Evolutionary conservation across 805 yeast species (phyloP).

Genomic region (Yamadazyma nakazawae): DNA sequence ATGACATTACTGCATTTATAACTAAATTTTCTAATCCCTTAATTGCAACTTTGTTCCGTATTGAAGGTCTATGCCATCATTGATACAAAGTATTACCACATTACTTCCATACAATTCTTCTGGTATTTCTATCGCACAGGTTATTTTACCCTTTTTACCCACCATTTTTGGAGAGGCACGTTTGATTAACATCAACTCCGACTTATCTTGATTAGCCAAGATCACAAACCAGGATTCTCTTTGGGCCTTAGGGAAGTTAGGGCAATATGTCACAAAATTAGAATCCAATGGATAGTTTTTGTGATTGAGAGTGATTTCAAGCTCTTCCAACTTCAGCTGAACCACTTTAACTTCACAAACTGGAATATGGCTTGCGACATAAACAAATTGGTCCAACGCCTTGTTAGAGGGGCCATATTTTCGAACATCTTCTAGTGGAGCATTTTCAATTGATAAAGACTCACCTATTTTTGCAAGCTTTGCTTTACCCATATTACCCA

Average conservation of each 20-base stretch:
- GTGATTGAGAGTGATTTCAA: constrained; percentile 52
- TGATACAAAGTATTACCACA: constrained; percentile 49
- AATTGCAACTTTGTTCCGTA: constrained; percentile 26
- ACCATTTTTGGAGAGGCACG: constrained; percentile 63
- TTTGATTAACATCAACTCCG: constrained; percentile 62
- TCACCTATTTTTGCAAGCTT: constrained; percentile 33
- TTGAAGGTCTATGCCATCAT: constrained; percentile 62
- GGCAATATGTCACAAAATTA: constrained; percentile 69
- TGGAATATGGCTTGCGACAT: constrained; percentile 59
- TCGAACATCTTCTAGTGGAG: constrained; percentile 10
- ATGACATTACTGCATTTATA: constrained; percentile 3
- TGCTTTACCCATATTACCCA: constrained; percentile 42
- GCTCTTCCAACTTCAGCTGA: constrained; percentile 32
- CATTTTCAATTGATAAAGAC: constrained; percentile 4
- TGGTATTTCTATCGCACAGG: constrained; percentile 49
- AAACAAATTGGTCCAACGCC: constrained; percentile 46
- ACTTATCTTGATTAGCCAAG: constrained; percentile 45
- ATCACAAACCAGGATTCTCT: constrained; percentile 91
- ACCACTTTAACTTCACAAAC: constrained; percentile 44
- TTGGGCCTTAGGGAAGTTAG: constrained; percentile 85
- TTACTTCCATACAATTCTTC: constrained; percentile 45
- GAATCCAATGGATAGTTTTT: constrained; percentile 46
- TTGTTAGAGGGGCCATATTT: constrained; percentile 20
- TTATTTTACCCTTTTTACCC: constrained; percentile 37
- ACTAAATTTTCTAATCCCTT: constrained; percentile 1